Base-by-base conservation (phyloP, 352 stramenopile species). In the Peronosclerospora sorghi region DNA sequence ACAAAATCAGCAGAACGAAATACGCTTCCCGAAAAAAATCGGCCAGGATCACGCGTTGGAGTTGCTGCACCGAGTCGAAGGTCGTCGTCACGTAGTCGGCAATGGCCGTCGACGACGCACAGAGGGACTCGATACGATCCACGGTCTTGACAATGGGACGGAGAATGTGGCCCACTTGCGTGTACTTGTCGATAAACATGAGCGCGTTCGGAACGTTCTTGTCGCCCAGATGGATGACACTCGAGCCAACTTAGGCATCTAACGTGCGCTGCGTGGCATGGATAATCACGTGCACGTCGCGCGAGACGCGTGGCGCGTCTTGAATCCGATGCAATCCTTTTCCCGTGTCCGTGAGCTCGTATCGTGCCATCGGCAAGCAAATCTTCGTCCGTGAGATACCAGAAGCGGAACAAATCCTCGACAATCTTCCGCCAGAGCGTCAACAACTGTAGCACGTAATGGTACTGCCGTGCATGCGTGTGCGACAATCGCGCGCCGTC, bases 101-200 rank as follows among this genome's bases (percentile, higher is more conserved):
- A 13, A n/a, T n/a, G n/a, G n/a, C n/a, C n/a, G n/a, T n/a, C n/a
- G n/a, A n/a, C n/a, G n/a, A n/a, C n/a, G n/a, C n/a, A n/a, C n/a
- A n/a, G n/a, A n/a, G n/a, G n/a, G n/a, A n/a, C n/a, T n/a, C n/a
- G n/a, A n/a, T n/a, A n/a, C n/a, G n/a, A n/a, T n/a, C n/a, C n/a
- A n/a, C n/a, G n/a, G n/a, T n/a, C n/a, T n/a, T n/a, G n/a, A n/a
- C n/a, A n/a, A n/a, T n/a, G n/a, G n/a, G n/a, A n/a, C n/a, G n/a
- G n/a, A n/a, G n/a, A n/a, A n/a, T n/a, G n/a, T n/a, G n/a, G n/a
- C n/a, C n/a, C n/a, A n/a, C n/a, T n/a, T n/a, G n/a, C n/a, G n/a
- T n/a, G 70, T 98, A 98, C 69, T 98, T 98, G 76, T 98, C 95
- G 61, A 98, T 98, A 57, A 98, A 98, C 66, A 96, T 97, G 50